Percentiles rank a stretch among this genome's conserved stretches.
These are phyloP conservation scores for Pleurotus sapidus DNA, from an alignment of 768 basidiomycete species.

Conservation along the genomic window DNA sequence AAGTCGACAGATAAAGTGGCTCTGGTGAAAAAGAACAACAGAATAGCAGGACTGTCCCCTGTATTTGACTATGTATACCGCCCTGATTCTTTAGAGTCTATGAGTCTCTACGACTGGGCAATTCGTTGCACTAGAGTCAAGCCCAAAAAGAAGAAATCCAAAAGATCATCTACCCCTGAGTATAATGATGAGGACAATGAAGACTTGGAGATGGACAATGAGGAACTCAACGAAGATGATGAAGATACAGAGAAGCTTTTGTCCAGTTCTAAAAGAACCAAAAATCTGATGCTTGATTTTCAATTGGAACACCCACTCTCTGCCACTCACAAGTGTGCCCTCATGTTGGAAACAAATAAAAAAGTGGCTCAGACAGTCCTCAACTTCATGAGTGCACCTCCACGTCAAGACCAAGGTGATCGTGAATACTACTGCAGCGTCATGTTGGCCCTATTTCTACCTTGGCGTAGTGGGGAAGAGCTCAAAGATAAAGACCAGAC, in stretches of 20 bases:
- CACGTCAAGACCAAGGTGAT: slow-evolving; percentile 25
- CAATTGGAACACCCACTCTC: slow-evolving; percentile 8
- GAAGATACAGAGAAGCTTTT: no score
- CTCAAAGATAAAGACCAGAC: slow-evolving; percentile 16
- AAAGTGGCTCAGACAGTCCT: slow-evolving; percentile 12
- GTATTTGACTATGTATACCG: slow-evolving; percentile 15
- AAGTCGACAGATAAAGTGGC: slow-evolving; percentile 15
- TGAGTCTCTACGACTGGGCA: slow-evolving; percentile 16
- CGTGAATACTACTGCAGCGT: slow-evolving; percentile 27
- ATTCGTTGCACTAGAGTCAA: slow-evolving; percentile 1
- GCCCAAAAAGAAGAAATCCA: background rate
- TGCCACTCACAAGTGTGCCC: slow-evolving; percentile 7
- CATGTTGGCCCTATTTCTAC: slow-evolving; percentile 30
- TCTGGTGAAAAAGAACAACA: slow-evolving; percentile 13
- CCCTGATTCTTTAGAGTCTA: slow-evolving; percentile 7
- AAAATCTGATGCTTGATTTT: no score
- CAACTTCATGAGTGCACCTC: slow-evolving; percentile 28
- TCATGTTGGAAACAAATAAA: background rate
- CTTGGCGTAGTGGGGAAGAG: slow-evolving; percentile 25
- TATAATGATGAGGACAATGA: background rate
- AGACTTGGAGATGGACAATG: background rate
- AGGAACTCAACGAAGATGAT: no score
- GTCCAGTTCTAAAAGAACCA: no score
- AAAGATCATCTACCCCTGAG: background rate
- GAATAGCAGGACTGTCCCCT: slow-evolving; percentile 16